These are phyloP conservation scores for Blumeria graminis DNA, from an alignment of 2,329 filamentous ascomycete genomes.

Conservation along the genomic window DNA sequence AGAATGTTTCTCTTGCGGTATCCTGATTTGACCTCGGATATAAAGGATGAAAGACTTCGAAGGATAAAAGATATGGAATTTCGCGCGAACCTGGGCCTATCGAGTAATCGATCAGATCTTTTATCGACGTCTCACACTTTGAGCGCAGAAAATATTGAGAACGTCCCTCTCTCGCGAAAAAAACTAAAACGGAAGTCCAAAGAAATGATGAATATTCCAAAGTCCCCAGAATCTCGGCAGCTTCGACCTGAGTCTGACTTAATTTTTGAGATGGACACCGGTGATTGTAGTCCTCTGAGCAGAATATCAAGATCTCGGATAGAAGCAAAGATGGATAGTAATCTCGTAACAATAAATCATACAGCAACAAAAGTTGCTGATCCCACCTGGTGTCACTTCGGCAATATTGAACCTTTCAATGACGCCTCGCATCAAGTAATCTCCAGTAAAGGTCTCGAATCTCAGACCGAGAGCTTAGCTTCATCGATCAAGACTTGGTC, in stretches of 20 bases:
- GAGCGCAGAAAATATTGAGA: constrained; percentile 36
- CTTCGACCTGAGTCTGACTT: constrained; percentile 50
- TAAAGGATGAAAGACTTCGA: constrained; percentile 42
- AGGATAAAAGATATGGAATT: constrained; percentile 58
- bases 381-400: too few relatives aligned
- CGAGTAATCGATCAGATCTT: constrained; percentile 35
- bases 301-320: constrained; percentile 4
- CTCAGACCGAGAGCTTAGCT: not conserved
- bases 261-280: constrained; percentile 85
- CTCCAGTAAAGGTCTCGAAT: too few relatives aligned
- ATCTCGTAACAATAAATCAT: too few relatives aligned
- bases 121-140: constrained; percentile 36
- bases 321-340: too few relatives aligned
- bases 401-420: too few relatives aligned
- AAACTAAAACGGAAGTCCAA: constrained; percentile 24
- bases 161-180: constrained; percentile 16
- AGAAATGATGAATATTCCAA: constrained; percentile 25
- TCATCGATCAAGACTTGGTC: constrained; percentile 12
- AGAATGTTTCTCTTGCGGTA: constrained; percentile 2
- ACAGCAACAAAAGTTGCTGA: too few relatives aligned
- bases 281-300: constrained; percentile 8
- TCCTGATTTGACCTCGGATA: constrained; percentile 24
- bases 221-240: constrained; percentile 42
- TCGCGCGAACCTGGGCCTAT: constrained; percentile 34
- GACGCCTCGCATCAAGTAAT: too few relatives aligned